These are phyloP conservation scores for Mrakia hoshinonis DNA, from an alignment of 768 basidiomycete species.

Conservation along the genomic window DNA sequence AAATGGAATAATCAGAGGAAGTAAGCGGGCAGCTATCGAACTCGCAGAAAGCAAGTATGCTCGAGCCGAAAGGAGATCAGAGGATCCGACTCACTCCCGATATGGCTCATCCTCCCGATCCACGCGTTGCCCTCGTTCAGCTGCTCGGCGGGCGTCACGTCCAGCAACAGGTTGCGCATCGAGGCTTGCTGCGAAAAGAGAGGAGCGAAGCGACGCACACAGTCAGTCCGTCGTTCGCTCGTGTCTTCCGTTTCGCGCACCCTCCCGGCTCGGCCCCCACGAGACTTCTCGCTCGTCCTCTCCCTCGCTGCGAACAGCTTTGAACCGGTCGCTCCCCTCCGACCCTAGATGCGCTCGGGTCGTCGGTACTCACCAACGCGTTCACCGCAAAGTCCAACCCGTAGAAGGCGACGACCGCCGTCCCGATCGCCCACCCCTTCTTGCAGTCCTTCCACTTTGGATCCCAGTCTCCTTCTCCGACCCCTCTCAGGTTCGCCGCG, in stretches of 20 bases:
- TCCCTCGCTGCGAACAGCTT: too few species aligned
- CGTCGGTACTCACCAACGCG: constrained; percentile 50
- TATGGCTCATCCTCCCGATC: constrained; percentile 62
- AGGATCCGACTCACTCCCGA: constrained; percentile 63
- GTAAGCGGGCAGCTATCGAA: too few species aligned
- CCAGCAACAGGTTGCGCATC: constrained; percentile 59
- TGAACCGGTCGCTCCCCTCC: too few species aligned
- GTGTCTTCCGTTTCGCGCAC: too few species aligned
- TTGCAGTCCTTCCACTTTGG: constrained; percentile 57
- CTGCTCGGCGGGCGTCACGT: constrained; percentile 78
- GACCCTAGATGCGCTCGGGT: too few species aligned
- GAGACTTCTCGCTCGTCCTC: too few species aligned
- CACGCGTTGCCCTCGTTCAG: constrained; percentile 81
- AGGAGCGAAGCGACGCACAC: not conserved
- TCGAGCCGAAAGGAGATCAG: too few species aligned
- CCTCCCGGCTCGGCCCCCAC: too few species aligned
- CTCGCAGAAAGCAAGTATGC: too few species aligned
- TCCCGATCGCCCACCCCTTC: constrained; percentile 61
- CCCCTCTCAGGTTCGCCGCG: constrained; percentile 65
- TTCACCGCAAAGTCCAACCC: constrained; percentile 95
- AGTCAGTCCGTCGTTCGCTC: too few species aligned
- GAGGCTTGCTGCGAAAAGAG: constrained; percentile 24
- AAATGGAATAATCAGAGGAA: too few species aligned
- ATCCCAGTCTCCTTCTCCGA: constrained; percentile 80
- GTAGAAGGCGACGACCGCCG: constrained; percentile 86